Percentiles rank a stretch among this genome's conserved stretches.
These are phyloP conservation scores for Begonia fuchsioides DNA, from an alignment of 306 rosid genomes.

Conservation along the genomic window DNA sequence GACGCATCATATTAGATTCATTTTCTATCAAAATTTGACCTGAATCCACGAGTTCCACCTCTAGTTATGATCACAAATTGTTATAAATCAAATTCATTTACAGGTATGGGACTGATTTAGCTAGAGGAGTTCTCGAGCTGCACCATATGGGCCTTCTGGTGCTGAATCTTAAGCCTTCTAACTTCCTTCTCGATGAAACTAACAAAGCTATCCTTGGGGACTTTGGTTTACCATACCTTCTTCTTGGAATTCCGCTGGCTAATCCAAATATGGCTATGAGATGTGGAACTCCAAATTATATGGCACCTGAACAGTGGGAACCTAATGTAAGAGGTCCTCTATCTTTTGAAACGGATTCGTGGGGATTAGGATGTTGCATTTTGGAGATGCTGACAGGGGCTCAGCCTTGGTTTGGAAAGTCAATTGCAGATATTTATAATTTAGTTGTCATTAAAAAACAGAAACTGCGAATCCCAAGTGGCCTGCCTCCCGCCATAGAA, in stretches of 20 bases:
- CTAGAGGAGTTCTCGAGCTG: constrained; percentile 47
- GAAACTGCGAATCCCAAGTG: constrained; percentile 52
- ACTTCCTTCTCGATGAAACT: constrained; percentile 44
- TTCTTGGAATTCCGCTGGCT: constrained; percentile 38
- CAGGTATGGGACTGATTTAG: constrained; percentile 72
- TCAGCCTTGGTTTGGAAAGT: constrained; percentile 70
- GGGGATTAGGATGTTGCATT: constrained; percentile 82
- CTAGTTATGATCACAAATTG: background rate
- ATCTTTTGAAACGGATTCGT: constrained; percentile 63
- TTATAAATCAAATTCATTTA: constrained; percentile 9
- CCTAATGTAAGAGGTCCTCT: constrained; percentile 72
- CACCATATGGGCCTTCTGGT: constrained; percentile 48
- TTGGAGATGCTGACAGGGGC: constrained; percentile 72
- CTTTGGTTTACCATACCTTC: constrained; percentile 52
- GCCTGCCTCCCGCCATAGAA: constrained; percentile 55
- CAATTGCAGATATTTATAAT: constrained; percentile 33
- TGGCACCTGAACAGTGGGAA: constrained; percentile 92
- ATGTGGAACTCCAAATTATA: constrained; percentile 76
- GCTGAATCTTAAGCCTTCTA: constrained; percentile 65
- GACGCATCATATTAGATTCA: no score
- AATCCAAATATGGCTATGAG: constrained; percentile 43
- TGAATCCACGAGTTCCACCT: no score
- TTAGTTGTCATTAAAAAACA: constrained; percentile 52
- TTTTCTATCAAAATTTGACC: no score
- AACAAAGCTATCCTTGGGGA: constrained; percentile 58